Evolutionary conservation across 176 grass and related monocot species (phyloP).

Genomic region (Tuctoria greenei): DNA sequence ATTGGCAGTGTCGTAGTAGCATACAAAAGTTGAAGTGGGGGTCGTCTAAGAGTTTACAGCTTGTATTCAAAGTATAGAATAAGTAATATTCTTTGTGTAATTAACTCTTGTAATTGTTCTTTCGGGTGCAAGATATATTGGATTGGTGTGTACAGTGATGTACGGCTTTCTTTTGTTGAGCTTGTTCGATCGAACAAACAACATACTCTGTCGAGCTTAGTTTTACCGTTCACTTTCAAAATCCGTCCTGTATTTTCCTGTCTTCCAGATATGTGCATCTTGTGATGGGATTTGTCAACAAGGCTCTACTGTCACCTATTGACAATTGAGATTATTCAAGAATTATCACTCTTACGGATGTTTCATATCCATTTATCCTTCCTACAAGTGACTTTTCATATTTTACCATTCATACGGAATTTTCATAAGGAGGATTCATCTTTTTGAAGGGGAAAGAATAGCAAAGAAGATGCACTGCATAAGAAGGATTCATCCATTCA

Average conservation of each 20-base stretch:
- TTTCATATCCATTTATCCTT: too few species aligned
- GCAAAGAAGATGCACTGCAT: neutral
- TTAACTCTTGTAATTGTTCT: constrained; percentile 47
- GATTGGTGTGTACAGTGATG: constrained; percentile 41
- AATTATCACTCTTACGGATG: too few species aligned
- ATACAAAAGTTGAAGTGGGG: constrained; percentile 41
- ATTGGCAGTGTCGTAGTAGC: constrained; percentile 47
- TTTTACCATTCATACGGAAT: too few species aligned
- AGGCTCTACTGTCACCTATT: neutral
- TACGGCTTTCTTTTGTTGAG: neutral
- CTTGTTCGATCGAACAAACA: neutral
- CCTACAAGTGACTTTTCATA: too few species aligned
- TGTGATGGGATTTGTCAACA: neutral
- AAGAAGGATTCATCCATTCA: neutral
- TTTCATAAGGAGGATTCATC: too few species aligned
- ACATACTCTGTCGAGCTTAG: neutral
- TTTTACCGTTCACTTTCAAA: neutral
- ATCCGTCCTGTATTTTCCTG: neutral
- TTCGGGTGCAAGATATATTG: constrained; percentile 29
- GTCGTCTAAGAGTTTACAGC: constrained; percentile 45
- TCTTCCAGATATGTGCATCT: neutral
- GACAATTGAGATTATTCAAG: too few species aligned
- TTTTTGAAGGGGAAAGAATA: neutral
- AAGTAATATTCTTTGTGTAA: constrained; percentile 66
- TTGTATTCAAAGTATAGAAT: constrained; percentile 63